Base-by-base conservation (phyloP, 768 basidiomycete species). In the Mycena venus region DNA sequence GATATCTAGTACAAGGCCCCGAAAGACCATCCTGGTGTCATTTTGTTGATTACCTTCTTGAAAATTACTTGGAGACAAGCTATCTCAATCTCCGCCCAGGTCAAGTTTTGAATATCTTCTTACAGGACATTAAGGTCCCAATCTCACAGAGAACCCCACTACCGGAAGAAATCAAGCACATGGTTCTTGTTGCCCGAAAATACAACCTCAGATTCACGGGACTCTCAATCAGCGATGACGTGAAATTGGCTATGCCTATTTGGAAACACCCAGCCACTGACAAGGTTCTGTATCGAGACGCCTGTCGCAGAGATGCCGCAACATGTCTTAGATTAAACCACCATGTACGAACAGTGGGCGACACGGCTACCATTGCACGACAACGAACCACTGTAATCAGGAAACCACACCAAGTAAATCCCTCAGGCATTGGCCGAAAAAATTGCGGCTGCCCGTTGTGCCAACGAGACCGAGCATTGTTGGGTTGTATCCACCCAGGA, bases 281-380 rank as follows among this genome's bases (percentile, higher is more conserved):
- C 12, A n/a, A 44, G 12, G 44, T 44, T 4, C 3, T 3, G 21
- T 47, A 23, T 23, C 10, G 32, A 47, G 14, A 4, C 12, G 40
- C 27, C 6, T 31, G 23, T 31, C 38, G 38, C 5, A 21, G 47
- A 49, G 40, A 44, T 31, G 42, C 63, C 19, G 40, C 38, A n/a
- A 15, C 32, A 34, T 70, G 68, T 23, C 68, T 70, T 9, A 60
- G 59, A 61, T 19, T 58, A 55, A 42, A 44, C n/a, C 68, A 70
- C 34, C 23, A 49, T 31, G 58, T 70, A 2, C 21, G 44, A 42
- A 70, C 59, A 6, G 40, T 61, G 2, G 10, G 25, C 12, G 68
- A 70, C 19, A 17, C 44, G 3, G 8, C 34, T 12, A 36, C 15
- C 7, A 55, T 70, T 49, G n/a, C n/a, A n/a, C n/a, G n/a, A n/a